Evolutionary conservation across 2,329 filamentous ascomycete species (phyloP), one percentile per base, ranked within the genome.

Genomic region (Colletotrichum brevisporum): DNA sequence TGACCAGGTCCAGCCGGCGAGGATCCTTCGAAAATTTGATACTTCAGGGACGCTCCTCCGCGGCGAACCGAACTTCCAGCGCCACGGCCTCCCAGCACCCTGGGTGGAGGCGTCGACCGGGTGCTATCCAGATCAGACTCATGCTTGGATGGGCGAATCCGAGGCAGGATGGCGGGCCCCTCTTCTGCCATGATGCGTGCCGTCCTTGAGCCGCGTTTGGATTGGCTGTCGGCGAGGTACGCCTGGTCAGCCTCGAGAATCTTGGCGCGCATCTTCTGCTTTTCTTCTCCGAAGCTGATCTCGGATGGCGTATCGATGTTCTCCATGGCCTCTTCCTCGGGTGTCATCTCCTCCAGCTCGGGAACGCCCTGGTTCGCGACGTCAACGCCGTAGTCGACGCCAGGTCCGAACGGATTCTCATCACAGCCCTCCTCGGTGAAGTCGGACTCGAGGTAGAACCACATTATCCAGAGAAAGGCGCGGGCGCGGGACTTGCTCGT

Each of bases 371-470:
- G 90, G 71, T 91, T 92, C 50, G 89, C 88, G 2, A 91, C 88
- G 69, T 89, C 87, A 1, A 88, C 81, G 9, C 85, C 87, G 71
- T 92, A 92, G 75, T 91, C 90, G 2, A 92, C 88, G 13, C 90
- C 90, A 12, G 84, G 78, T 0, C 96, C 96, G 75, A 98, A 99
- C 0, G 96, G 96, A 76, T 99, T 99, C 74, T 93, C 91, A 55
- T 94, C 87, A 52, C 94, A 95, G 64, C 93, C 94, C 75, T 97
- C 93, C 74, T 92, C 90, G 0, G 93, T 93, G 74, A 98, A 98
- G 78, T 98, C 94, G 31, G 95, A 97, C 79, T 99, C 96, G 18
- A 99, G 87, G 77, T 99, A 98, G 85, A 96, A 98, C 96, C 96
- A 99, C 90, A 99, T 97, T 71, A 99, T 85, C 96, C 96, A 99